Evolutionary conservation across 768 basidiomycete species (phyloP).

Genomic region (Lactifluus hygrophoroides): DNA sequence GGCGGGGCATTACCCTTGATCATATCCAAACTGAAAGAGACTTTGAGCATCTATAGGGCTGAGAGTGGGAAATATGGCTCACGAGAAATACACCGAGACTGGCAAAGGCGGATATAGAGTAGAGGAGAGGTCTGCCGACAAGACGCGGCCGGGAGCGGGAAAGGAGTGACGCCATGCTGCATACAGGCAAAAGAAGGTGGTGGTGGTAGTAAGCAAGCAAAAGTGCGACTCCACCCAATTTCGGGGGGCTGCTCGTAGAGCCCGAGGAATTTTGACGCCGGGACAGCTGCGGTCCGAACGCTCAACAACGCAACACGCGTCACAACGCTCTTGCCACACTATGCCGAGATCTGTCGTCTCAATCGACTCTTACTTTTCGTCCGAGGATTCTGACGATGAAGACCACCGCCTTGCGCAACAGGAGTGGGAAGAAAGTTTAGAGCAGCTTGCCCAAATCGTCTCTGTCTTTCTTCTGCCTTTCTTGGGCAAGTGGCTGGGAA

Average conservation of each 20-base stretch:
- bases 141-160: slow-evolving; percentile 39
- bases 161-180: slow-evolving; percentile 42
- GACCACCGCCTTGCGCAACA: slow-evolving; percentile 72
- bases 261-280: neutral
- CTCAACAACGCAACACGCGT: neutral
- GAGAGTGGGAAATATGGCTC: slow-evolving; percentile 25
- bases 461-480: slow-evolving; percentile 77
- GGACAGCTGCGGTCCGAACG: slow-evolving; percentile 1
- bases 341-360: slow-evolving; percentile 61
- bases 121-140: slow-evolving; percentile 71
- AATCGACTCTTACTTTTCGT: slow-evolving; percentile 44
- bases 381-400: slow-evolving; percentile 50
- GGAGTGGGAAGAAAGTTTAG: slow-evolving; percentile 89
- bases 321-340: neutral
- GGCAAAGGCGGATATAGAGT: slow-evolving; percentile 71
- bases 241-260: neutral
- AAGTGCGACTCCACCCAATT: neutral
- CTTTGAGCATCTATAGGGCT: slow-evolving; percentile 5
- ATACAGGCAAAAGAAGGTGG: slow-evolving; percentile 27
- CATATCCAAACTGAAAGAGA: slow-evolving; percentile 62
- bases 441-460: slow-evolving; percentile 75
- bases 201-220: slow-evolving; percentile 3
- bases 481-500: slow-evolving; percentile 81
- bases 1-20: slow-evolving; percentile 58
- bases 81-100: slow-evolving; percentile 84